Base-by-base conservation (phyloP, 495 filamentous ascomycete species). In the Trichocladium uniseriatum region DNA sequence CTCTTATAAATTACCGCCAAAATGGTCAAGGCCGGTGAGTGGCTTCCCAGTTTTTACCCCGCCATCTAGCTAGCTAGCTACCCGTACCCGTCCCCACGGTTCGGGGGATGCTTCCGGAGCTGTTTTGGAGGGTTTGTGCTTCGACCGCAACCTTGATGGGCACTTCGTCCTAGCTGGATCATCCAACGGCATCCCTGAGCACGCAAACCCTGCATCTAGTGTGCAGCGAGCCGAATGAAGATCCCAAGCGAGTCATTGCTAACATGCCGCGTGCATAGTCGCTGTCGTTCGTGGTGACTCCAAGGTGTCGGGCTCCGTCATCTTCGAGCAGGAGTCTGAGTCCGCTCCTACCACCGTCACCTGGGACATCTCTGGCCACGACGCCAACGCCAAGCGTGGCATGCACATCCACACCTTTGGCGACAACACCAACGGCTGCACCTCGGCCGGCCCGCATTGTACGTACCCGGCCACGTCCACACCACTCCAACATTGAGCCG, bases 381-480 rank as follows among this genome's bases (percentile, higher is more conserved):
- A 96, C 64, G 63, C 90, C 72, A 96, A 94, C 61, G 91, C 92
- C 61, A 79, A 91, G 82, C 89, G 94, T 74, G 92, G 84, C 70
- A 84, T 95, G 78, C 94, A 97, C 78, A 83, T 97, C 63, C 92
- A 97, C 76, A 85, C 92, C 73, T 98, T 95, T 64, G 92, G 94
- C 69, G 92, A 96, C 80, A 97, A 96, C 79, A 96, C 94, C 77
- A 98, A 97, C 72, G 92, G 94, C 69, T 98, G 92, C 83, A 97
- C 92, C 49, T 90, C 84, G 51, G 92, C 92, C 44, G 92, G 92
- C 37, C 89, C 92, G 59, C 92, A 98, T 73, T 97, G 88, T 92
- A 79, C 63, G 85, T 71, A 7, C 31, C 24, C 22, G 29, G 5
- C 8, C 21, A 29, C 14, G n/a, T n/a, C n/a, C n/a, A n/a, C n/a